Evolutionary conservation across 768 basidiomycete genomes (phyloP), one percentile per base, ranked within the genome.

Genomic region (Clitopilus hobsonii): DNA sequence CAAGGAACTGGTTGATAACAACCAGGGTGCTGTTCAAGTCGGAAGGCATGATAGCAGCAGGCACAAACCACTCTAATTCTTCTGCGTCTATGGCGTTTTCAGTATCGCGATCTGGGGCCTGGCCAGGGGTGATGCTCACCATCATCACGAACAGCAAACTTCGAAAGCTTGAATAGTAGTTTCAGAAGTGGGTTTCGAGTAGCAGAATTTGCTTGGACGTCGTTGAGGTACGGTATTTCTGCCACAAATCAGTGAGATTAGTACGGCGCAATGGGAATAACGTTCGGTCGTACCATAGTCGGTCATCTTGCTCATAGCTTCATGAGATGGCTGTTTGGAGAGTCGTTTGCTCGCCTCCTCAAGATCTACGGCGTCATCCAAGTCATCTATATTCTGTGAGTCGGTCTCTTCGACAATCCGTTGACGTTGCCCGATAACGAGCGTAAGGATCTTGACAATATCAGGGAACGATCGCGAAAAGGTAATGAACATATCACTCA

Each of bases 1-100:
- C 76, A 56, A 98, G 79, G 76, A 86, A 98, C 67, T 91, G 87
- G 63, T 86, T 79, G 70, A 98, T 88, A 59, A 94, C 84, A 52
- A 80, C 81, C 62, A 89, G 71, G 50, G 81, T 86, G 51, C 80
- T 77, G 66, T 85, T 78, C 29, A 98, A 74, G 50, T 88, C 82
- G 5, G 81, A 70, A 0, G 90, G 88, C 16, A 80, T 65, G 53
- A 92, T 75, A n/a, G 74, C 69, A 7, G 84, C 80, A 26, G 95
- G 94, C 50, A 97, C 79, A 58, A 83, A 85, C 94, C 94, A 98
- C 66, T 92, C 83, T 26, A 87, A 71, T 63, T 91, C 89, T 25
- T 86, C 83, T 25, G 78, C 80, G 61, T 80, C 88, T 88, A 52
- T 55, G 51, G 38, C 27, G 25, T 20, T 54, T 47, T 45, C 62